A percentile compares a stretch with the other conserved stretches of the same genome.
Conservation (phyloP, 495 filamentous ascomycete species). For the Clohesyomyces aquaticus region DNA sequence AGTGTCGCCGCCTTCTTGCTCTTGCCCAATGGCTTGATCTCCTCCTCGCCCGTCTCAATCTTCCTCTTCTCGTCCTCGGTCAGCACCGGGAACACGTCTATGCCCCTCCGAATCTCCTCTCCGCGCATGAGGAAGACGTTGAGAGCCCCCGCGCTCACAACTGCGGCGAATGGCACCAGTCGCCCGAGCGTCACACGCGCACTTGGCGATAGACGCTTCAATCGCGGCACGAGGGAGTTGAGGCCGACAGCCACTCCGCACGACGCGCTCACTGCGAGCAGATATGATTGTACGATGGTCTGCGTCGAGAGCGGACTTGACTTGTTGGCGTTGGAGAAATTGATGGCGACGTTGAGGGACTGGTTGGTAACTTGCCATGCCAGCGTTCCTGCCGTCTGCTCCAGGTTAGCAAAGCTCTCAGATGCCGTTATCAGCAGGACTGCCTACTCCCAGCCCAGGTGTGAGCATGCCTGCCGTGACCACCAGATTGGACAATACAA, state of each 20-base stretch:
- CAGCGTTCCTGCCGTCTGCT: constrained; percentile 80
- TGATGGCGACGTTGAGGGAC: constrained; percentile 96
- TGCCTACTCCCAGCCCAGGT: constrained; percentile 69
- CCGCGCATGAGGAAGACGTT: constrained; percentile 98
- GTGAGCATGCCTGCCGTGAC: constrained; percentile 99
- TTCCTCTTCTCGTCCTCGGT: constrained; percentile 59
- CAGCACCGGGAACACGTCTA: constrained; percentile 87
- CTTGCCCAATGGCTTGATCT: constrained; percentile 74
- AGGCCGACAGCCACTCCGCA: constrained; percentile 94
- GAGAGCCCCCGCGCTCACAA: constrained; percentile 83
- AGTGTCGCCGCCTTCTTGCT: constrained; percentile 82
- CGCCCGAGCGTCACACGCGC: constrained; percentile 74
- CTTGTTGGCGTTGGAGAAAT: constrained; percentile 96
- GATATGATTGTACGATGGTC: constrained; percentile 85
- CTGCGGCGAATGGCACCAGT: constrained; percentile 92
- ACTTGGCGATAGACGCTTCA: constrained; percentile 73
- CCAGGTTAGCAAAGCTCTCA: constrained; percentile 6
- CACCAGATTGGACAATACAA: constrained; percentile 88
- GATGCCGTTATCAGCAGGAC: neutral
- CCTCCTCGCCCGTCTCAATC: constrained; percentile 60
- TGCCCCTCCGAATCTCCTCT: constrained; percentile 89
- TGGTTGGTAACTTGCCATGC: constrained; percentile 97
- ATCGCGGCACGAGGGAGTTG: constrained; percentile 82
- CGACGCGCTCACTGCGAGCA: constrained; percentile 86
- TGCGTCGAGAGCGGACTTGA: constrained; percentile 79